Base-by-base conservation (phyloP, 441 rosid species). In the Heliophila coronopifolia region DNA sequence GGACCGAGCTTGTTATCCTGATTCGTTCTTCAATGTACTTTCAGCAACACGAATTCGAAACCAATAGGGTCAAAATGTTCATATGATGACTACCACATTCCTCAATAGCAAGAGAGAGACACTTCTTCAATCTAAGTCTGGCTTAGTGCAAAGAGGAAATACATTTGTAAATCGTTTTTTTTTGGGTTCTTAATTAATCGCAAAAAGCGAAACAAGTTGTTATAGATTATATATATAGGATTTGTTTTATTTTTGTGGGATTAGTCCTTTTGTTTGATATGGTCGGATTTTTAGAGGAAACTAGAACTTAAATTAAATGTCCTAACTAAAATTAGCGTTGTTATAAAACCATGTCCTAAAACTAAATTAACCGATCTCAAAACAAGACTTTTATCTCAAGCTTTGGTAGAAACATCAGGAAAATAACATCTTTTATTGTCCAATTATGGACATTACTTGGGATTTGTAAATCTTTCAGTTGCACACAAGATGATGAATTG, bases 1-100 rank as follows among this genome's bases (percentile, higher is more conserved):
- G 97, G 97, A 50, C 97, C 93, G 17, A 79, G 77, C 72, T 70
- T 89, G 69, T 73, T 89, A 24, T 79, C 95, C 19, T 85, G 85
- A 84, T 15, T n/a, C n/a, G 34, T 17, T 20, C 49, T 31, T 45
- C 8, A 22, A 16, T 5, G n/a, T n/a, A n/a, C n/a, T n/a, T n/a
- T 7, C 33, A 25, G n/a, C 15, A 28, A 37, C 42, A 20, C 54
- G 34, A 41, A 9, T 16, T 37, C n/a, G 26, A 36, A 7, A 7
- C 35, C 25, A 14, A 31, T 38, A 27, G 27, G 32, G 32, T 19
- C 27, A 26, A 33, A 32, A 47, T 54, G 57, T 54, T 46, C 56
- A 63, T 39, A 47, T 9, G 10, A 17, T 54, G 43, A 46, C 43
- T 22, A 28, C 60, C 45, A 9, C 58, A 41, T 41, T 16, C 16